Evolutionary conservation across 83 land plant genomes (phyloP).

Genomic region (Diphasiastrum complanatum): DNA sequence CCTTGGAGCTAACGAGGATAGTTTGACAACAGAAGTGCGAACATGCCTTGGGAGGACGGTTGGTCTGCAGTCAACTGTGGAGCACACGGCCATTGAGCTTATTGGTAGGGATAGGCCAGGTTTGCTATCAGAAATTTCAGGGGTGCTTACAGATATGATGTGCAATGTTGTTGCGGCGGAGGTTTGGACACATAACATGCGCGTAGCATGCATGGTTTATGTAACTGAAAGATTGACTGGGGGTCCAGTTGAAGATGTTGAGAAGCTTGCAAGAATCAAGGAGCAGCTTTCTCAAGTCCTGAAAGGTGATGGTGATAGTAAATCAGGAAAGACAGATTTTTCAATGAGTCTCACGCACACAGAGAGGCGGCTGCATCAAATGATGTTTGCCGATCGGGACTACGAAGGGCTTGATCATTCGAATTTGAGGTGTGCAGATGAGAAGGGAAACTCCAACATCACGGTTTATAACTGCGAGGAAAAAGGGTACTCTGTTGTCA

Average conservation of each 20-base stretch:
- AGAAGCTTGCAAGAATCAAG: conserved; percentile 10
- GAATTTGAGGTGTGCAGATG: not conserved
- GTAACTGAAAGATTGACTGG: conserved; percentile 4
- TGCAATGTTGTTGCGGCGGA: conserved; percentile 15
- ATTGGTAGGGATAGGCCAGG: conserved; percentile 8
- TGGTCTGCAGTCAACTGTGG: conserved; percentile 2
- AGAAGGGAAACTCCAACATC: not conserved
- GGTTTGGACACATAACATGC: conserved; percentile 19
- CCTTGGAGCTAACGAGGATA: not conserved
- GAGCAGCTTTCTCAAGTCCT: conserved; percentile 3
- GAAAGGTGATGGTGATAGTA: conserved; percentile 4
- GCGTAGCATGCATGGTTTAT: conserved; percentile 14
- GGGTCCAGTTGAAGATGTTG: not conserved
- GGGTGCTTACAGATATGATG: conserved; percentile 1
- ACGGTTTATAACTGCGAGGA: not conserved
- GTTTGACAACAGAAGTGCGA: not conserved
- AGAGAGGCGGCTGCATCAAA: conserved; percentile 7
- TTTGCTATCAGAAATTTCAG: conserved; percentile 12
- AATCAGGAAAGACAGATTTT: not conserved
- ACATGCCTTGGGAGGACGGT: conserved; percentile 10
- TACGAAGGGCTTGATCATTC: not conserved
- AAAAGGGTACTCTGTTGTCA: no score
- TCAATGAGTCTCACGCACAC: conserved; percentile 8
- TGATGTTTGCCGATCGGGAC: not conserved
- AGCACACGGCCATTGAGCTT: conserved; percentile 10